phyloP scores from a whole-genome alignment of 257 asterid genomes.

The Penstemon davidsonii region DNA sequence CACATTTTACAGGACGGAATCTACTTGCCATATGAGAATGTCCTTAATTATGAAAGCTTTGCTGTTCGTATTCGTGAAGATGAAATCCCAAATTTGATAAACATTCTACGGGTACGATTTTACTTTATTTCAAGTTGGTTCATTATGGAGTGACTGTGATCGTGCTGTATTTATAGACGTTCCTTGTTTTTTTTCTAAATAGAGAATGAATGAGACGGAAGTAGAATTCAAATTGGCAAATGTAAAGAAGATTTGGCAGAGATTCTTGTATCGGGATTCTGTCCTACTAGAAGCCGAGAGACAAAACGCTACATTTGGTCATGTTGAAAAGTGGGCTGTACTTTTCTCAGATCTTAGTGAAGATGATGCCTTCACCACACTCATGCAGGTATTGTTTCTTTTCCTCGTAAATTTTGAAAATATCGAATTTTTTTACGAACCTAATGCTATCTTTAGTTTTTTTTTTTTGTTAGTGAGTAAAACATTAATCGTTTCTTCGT shows the following conservation, averaged over 20 bases:
- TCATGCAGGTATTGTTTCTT: slow-evolving; percentile 62
- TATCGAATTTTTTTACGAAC: no score
- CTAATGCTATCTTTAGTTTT: no score
- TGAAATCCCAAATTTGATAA: slow-evolving; percentile 73
- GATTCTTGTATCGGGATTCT: slow-evolving; percentile 85
- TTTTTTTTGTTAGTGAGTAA: background rate
- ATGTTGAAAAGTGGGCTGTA: slow-evolving; percentile 65
- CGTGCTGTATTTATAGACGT: no score
- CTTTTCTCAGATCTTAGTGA: slow-evolving; percentile 54
- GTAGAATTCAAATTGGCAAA: slow-evolving; percentile 69
- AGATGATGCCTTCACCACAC: slow-evolving; percentile 78
- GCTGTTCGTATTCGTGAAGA: slow-evolving; percentile 89
- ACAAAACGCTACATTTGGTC: slow-evolving; percentile 59
- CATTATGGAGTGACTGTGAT: background rate
- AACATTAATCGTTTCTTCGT: background rate
- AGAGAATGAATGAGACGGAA: slow-evolving; percentile 83
- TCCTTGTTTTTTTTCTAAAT: slow-evolving; percentile 22
- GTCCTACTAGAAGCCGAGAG: slow-evolving; percentile 89
- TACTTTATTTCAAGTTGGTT: slow-evolving; percentile 22
- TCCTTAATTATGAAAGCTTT: slow-evolving; percentile 80
- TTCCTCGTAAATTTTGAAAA: background rate
- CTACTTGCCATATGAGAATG: slow-evolving; percentile 87
- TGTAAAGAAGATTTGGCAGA: slow-evolving; percentile 85
- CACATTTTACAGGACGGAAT: slow-evolving; percentile 71
- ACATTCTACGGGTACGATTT: slow-evolving; percentile 70